These are phyloP conservation scores for Mycena galopus DNA, from an alignment of 768 basidiomycete genomes.

Conservation along the genomic window DNA sequence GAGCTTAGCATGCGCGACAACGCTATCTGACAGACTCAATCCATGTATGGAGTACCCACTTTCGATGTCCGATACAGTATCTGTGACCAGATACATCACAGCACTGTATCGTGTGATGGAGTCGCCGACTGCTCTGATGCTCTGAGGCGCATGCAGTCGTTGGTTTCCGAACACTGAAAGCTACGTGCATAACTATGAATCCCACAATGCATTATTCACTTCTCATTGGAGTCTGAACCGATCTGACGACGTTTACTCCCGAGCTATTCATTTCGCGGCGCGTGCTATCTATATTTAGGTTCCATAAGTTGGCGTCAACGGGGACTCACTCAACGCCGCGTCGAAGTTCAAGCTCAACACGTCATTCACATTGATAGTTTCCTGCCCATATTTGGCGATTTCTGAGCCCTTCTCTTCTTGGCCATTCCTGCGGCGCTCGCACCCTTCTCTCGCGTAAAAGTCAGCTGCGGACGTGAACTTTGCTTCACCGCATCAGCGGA, in stretches of 20 bases:
- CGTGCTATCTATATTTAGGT: neutral
- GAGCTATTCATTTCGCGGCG: neutral
- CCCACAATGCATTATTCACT: neutral
- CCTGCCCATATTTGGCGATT: neutral
- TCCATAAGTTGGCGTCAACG: slow-evolving; percentile 5
- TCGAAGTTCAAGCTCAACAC: neutral
- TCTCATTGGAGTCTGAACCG: neutral
- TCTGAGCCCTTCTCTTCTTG: neutral
- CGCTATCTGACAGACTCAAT: too few species aligned
- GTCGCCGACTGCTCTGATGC: too few species aligned
- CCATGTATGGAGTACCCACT: too few species aligned
- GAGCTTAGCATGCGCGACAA: too few species aligned
- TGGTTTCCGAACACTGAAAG: too few species aligned
- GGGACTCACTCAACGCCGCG: neutral
- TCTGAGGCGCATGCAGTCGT: too few species aligned
- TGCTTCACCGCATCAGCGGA: slow-evolving; percentile 3
- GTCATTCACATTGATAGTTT: neutral
- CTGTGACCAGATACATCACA: too few species aligned
- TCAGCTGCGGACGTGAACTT: neutral
- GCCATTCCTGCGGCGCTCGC: neutral
- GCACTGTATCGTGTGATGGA: too few species aligned
- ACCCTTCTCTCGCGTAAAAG: neutral
- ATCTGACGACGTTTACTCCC: neutral
- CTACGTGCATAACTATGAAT: neutral
- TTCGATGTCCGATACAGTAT: too few species aligned